Base-by-base conservation (phyloP, 441 rosid genomes). In the Populus hybrid region DNA sequence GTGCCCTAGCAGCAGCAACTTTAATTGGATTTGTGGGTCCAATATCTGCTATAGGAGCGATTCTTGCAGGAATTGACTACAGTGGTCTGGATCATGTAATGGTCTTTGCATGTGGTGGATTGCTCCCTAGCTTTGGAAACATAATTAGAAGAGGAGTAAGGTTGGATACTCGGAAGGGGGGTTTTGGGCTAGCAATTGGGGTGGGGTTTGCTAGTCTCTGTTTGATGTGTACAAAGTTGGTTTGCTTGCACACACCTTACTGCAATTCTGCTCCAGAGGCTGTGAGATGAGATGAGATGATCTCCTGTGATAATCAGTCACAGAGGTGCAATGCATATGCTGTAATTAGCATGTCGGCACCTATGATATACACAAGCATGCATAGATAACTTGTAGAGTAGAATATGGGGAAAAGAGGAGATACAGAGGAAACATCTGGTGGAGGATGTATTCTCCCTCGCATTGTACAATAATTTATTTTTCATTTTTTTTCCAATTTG, bases 181-280 rank as follows among this genome's bases (percentile, higher is more conserved):
- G 89, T 68, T 83, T 75, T 5, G 99, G 99, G 63, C 73, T 92
- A 74, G 86, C 86, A 10, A 70, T 92, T 8, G 99, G 99, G 68
- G 77, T 89, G 2, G 89, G 81, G 40, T 93, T 91, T 81, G 97
- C 99, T 10, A 73, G 88, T 71, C 73, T 93, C 0, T 97, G 99
- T 86, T 85, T 97, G 57, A 91, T 87, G 14, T 92, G 89, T 84
- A 94, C 98, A 1, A 93, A 88, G 86, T 78, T 97, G 64, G 97
- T 94, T 72, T 97, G 99, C 86, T 87, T 95, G 91, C 97, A 93
- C 85, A 94, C 98, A 3, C 93, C 98, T 36, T 97, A 94, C 79
- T 97, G 99, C 86, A 93, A 95, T 79, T 94, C 99, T 40, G 98
- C 98, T 65, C 99, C 99, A 0, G 98, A 97, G 85, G 99, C 98